Percentiles rank a stretch among this genome's conserved stretches.
Conservation (phyloP, 257 asterid species). For the Apocynum venetum region DNA sequence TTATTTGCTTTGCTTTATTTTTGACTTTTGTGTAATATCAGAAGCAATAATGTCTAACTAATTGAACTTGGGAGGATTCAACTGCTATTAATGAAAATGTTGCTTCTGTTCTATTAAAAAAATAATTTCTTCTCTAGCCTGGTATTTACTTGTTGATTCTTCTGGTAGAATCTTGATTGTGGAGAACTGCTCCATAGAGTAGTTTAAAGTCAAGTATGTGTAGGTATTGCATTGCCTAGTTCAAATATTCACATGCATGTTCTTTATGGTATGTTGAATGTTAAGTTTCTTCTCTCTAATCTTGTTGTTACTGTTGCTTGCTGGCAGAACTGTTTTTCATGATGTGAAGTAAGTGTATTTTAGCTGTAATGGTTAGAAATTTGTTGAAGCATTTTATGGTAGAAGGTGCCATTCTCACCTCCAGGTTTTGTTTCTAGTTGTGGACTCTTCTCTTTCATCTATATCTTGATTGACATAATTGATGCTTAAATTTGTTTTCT, state of each 20-base stretch:
- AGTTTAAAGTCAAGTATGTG: not conserved
- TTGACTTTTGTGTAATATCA: slow-evolving; percentile 6
- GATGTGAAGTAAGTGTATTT: not conserved
- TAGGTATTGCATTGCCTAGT: not conserved
- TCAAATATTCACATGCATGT: not conserved
- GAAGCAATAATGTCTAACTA: not conserved
- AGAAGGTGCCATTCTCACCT: not conserved
- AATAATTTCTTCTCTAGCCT: not conserved
- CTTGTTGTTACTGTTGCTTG: not conserved
- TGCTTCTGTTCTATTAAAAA: not conserved
- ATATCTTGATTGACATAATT: not conserved
- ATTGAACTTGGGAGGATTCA: not conserved
- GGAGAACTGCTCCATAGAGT: not conserved
- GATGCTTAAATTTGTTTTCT: not conserved
- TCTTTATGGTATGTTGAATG: not conserved
- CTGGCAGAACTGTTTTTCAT: not conserved
- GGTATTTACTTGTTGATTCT: not conserved
- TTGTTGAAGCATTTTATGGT: not conserved
- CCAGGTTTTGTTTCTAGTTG: not conserved
- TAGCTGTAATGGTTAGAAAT: not conserved
- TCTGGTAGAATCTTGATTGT: not conserved
- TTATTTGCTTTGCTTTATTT: slow-evolving; percentile 12
- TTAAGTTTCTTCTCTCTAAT: not conserved
- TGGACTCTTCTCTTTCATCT: slow-evolving; percentile 2
- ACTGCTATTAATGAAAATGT: not conserved